Conservation (phyloP, 176 grass and related monocot species). For the Ananas comosus region DNA sequence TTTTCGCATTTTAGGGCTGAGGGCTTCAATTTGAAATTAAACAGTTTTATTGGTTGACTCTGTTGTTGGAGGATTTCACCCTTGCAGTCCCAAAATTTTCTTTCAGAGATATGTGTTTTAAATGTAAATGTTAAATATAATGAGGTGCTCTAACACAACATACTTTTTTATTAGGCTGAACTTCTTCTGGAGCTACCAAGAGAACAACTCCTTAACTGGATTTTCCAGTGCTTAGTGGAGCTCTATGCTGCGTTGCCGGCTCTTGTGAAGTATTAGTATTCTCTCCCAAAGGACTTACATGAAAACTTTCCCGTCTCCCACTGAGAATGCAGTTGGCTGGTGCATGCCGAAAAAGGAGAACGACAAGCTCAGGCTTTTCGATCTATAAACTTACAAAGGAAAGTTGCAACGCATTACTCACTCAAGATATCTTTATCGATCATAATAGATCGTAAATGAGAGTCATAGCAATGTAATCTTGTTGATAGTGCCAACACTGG, state of each 20-base stretch:
- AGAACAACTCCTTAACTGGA: conserved; percentile 75
- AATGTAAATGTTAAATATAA: not conserved
- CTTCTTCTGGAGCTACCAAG: conserved; percentile 65
- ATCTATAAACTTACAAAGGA: not conserved
- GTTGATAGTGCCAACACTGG: too few species aligned
- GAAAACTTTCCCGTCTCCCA: not conserved
- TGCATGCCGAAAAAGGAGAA: not conserved
- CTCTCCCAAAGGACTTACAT: not conserved
- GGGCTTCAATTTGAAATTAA: too few species aligned
- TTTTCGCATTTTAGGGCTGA: too few species aligned
- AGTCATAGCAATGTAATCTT: too few species aligned
- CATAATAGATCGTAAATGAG: too few species aligned
- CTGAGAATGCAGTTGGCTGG: not conserved
- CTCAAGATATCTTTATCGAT: not conserved
- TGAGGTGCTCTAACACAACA: not conserved
- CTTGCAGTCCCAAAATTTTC: not conserved
- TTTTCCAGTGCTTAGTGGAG: conserved; percentile 84
- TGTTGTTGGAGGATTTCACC: too few species aligned
- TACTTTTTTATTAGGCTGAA: conserved; percentile 50
- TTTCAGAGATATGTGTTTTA: not conserved
- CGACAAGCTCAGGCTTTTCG: not conserved
- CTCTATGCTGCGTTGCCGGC: conserved; percentile 75
- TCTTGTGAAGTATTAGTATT: conserved; percentile 68
- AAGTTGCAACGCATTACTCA: not conserved
- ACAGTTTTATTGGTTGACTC: too few species aligned